Conservation (phyloP, 768 basidiomycete genomes). For the Daedalea quercina region DNA sequence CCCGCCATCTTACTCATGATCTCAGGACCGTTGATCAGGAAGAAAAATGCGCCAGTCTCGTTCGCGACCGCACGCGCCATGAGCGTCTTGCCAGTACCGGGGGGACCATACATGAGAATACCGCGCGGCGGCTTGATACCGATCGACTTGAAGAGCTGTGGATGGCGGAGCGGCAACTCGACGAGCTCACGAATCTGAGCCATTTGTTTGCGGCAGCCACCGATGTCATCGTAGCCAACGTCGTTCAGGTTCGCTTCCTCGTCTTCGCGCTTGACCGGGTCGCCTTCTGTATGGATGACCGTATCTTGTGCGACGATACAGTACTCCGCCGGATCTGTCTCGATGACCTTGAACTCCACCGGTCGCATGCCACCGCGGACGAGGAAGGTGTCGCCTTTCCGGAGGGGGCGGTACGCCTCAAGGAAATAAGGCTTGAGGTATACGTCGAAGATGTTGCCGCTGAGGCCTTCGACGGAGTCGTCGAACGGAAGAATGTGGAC, state of each 20-base stretch:
- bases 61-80: slow-evolving; percentile 99
- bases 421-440: slow-evolving; percentile 99
- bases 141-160: slow-evolving; percentile 99
- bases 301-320: slow-evolving; percentile 99
- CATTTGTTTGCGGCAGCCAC: slow-evolving; percentile 99
- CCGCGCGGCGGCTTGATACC: slow-evolving; percentile 99
- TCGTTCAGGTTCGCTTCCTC: slow-evolving; percentile 95
- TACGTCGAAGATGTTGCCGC: slow-evolving; percentile 97
- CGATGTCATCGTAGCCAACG: slow-evolving; percentile 98
- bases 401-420: slow-evolving; percentile 84
- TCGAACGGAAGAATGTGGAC: slow-evolving; percentile 97
- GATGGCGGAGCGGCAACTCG: slow-evolving; percentile 95
- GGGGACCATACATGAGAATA: slow-evolving; percentile 97
- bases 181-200: slow-evolving; percentile 99
- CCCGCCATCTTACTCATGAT: slow-evolving; percentile 99
- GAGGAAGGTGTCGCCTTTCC: slow-evolving; percentile 98
- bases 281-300: slow-evolving; percentile 97
- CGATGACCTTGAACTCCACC: slow-evolving; percentile 98
- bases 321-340: slow-evolving; percentile 96
- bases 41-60: slow-evolving; percentile 99
- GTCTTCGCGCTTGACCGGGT: slow-evolving; percentile 97
- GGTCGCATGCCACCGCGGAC: slow-evolving; percentile 98
- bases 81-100: slow-evolving; percentile 98
- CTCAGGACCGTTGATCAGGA: slow-evolving; percentile 99
- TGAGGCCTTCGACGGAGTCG: slow-evolving; percentile 96